Evolutionary conservation across 495 filamentous ascomycete genomes (phyloP), one percentile per base, ranked within the genome.

Genomic region (Evernia prunastri): DNA sequence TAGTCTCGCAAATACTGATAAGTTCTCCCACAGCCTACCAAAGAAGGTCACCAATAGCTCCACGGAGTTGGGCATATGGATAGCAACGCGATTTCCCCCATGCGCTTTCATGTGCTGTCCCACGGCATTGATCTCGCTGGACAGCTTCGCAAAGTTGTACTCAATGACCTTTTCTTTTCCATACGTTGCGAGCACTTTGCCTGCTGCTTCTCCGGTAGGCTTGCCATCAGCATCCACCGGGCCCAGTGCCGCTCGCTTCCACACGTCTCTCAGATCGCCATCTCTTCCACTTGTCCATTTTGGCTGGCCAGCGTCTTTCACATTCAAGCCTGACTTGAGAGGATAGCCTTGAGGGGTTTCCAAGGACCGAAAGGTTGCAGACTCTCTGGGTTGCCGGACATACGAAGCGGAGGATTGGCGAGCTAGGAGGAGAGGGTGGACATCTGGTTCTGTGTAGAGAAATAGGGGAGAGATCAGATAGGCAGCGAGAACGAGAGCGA

Each of bases 41-140:
- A 89, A 89, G n/a, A 88, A 73, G 29, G 84, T 76, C 33, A 81
- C 84, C 51, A 98, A 77, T 58, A 95, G 85, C 74, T 97, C 94
- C 70, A 96, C 80, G 54, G 91, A 95, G 78, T 99, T 97, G 4
- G 92, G 91, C 33, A 97, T 83, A 73, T 94, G 95, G 66, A 99
- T 82, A 31, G 91, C 94, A 33, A 97, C 89, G 40, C 84, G 86
- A 71, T 86, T 87, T n/a, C 81, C 87, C 20, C 84, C 84, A 64
- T 87, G 81, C 15, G 74, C 69, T 65, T 86, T 81, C 51, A 97
- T 76, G 66, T 92, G 81, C 66, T 84, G 79, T 64, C 94, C 94
- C 64, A 97, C 86, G 12, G 95, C 82, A 74, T 89, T 90, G 71
- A 97, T 96, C 74, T 96, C 87, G 63, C 86, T 85, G 0, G 88